These are phyloP conservation scores for Potentilla sterilis DNA, from an alignment of 306 rosid genomes.

Conservation along the genomic window DNA sequence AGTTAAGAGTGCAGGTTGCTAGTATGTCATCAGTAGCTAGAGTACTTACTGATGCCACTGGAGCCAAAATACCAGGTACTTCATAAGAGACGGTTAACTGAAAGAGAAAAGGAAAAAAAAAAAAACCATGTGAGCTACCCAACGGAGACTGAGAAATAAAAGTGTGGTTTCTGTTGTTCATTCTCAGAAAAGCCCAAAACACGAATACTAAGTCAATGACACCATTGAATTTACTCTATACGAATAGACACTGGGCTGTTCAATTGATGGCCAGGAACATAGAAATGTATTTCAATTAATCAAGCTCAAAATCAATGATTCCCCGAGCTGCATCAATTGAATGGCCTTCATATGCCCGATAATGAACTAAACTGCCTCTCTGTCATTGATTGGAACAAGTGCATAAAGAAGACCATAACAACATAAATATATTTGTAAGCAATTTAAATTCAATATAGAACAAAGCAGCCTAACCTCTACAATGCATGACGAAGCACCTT, in stretches of 20 bases:
- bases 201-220: conserved; percentile 18
- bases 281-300: not conserved
- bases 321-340: conserved; percentile 5
- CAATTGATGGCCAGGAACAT: not conserved
- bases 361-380: conserved; percentile 7
- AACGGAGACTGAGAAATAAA: not conserved
- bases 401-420: conserved; percentile 1
- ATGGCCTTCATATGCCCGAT: conserved; percentile 15
- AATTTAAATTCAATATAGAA: not conserved
- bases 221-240: not conserved
- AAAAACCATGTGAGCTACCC: conserved; percentile 22
- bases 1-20: not conserved
- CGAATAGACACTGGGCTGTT: not conserved
- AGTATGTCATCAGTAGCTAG: conserved; percentile 1
- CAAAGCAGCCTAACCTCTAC: conserved; percentile 70
- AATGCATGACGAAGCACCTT: conserved; percentile 74
- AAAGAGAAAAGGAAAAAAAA: conserved; percentile 16
- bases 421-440: conserved; percentile 8
- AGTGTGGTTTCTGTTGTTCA: not conserved
- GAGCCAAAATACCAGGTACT: conserved; percentile 79
- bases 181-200: conserved; percentile 11
- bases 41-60: conserved; percentile 86
- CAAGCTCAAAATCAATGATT: not conserved
- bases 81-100: conserved; percentile 96
- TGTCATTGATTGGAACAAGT: conserved; percentile 12